phyloP scores from a whole-genome alignment of 306 rosid genomes.

The Castanospermum australe region DNA sequence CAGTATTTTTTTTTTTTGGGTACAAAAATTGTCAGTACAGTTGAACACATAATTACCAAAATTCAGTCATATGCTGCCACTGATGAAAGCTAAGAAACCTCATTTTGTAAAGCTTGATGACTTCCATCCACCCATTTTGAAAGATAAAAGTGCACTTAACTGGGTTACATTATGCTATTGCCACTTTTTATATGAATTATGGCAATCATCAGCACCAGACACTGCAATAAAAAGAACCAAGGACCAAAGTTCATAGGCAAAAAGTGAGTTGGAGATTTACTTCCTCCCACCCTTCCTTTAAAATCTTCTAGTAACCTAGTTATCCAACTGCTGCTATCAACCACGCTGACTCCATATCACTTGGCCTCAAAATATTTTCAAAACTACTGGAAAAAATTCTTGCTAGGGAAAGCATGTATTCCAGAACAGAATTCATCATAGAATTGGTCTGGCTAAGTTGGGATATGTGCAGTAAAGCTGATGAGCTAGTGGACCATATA shows the following conservation, averaged over 20 bases:
- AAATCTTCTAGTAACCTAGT: not conserved
- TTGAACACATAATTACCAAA: not conserved
- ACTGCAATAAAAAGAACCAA: not conserved
- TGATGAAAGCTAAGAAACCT: not conserved
- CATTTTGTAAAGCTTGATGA: not conserved
- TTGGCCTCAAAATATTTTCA: not conserved
- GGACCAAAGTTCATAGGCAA: not conserved
- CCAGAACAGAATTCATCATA: not conserved
- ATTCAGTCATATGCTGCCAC: not conserved
- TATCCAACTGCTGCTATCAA: constrained; percentile 6
- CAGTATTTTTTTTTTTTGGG: no score
- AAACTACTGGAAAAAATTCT: not conserved
- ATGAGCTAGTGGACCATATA: not conserved
- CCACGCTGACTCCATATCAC: not conserved
- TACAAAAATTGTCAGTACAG: not conserved
- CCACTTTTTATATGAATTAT: not conserved
- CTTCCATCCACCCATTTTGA: not conserved
- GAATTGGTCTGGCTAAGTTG: not conserved
- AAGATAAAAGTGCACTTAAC: not conserved
- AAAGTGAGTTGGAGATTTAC: not conserved
- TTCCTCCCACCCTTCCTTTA: not conserved
- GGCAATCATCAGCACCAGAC: not conserved
- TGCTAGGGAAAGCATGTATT: not conserved
- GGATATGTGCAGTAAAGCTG: not conserved
- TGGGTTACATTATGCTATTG: not conserved